A percentile compares a stretch with the other conserved stretches of the same genome.
These are phyloP conservation scores for Cercophora samala DNA, from an alignment of 495 filamentous ascomycete species.

Conservation along the genomic window DNA sequence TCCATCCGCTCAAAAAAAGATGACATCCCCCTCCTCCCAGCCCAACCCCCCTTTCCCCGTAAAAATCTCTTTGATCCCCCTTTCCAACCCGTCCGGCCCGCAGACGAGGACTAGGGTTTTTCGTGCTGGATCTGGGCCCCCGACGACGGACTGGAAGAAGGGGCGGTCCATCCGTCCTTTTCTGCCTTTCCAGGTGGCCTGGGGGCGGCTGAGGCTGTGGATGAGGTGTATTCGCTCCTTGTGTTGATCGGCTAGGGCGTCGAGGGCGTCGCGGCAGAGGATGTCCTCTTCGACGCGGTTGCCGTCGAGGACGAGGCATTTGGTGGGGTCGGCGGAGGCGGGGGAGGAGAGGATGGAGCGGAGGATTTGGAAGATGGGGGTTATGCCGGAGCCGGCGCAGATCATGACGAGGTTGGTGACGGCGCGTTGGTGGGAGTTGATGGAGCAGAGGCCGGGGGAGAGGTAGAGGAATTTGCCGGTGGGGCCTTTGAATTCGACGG, in stretches of 20 bases:
- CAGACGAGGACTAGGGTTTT: constrained; percentile 75
- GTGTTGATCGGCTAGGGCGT: constrained; percentile 58
- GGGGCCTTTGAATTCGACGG: constrained; percentile 86
- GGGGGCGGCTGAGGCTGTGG: constrained; percentile 67
- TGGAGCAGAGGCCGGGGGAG: constrained; percentile 59
- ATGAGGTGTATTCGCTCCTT: constrained; percentile 60
- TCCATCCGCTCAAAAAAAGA: constrained; percentile 64
- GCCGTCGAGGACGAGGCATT: constrained; percentile 73
- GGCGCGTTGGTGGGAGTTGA: constrained; percentile 56
- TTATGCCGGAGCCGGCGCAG: constrained; percentile 84
- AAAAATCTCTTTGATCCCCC: constrained; percentile 59
- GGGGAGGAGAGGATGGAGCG: constrained; percentile 56
- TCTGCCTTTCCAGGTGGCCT: constrained; percentile 64
- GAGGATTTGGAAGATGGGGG: constrained; percentile 87
- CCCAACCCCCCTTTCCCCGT: constrained; percentile 51
- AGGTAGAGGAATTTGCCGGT: constrained; percentile 85
- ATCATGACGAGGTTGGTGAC: constrained; percentile 83
- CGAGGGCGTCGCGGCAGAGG: constrained; percentile 72
- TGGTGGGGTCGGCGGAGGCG: constrained; percentile 39
- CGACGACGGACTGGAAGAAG: constrained; percentile 61
- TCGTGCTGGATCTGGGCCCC: constrained; percentile 33
- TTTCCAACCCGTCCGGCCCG: constrained; percentile 78
- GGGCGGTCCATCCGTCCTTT: constrained; percentile 64
- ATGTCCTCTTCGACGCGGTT: constrained; percentile 83
- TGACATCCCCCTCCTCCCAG: constrained; percentile 74